Conservation (phyloP, 2,329 filamentous ascomycete species). For the Trichoderma sp. region DNA sequence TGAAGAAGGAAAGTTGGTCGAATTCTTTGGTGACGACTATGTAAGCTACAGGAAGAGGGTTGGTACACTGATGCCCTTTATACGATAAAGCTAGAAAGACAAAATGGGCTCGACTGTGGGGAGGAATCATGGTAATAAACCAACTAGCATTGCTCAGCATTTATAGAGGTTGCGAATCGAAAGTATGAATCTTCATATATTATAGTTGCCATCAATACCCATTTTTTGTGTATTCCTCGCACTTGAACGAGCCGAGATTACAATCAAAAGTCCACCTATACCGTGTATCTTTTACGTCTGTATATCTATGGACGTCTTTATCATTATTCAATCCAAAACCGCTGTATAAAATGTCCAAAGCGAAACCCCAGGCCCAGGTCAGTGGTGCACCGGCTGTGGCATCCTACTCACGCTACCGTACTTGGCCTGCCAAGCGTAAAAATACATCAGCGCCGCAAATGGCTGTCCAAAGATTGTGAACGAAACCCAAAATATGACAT, state of each 20-base stretch:
- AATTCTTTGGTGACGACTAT: slow-evolving; percentile 85
- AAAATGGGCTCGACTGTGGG: background rate
- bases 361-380: background rate
- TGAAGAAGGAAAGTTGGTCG: slow-evolving; percentile 74
- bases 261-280: background rate
- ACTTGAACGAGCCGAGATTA: background rate
- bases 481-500: slow-evolving; percentile 93
- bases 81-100: slow-evolving; percentile 25
- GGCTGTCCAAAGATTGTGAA: slow-evolving; percentile 96
- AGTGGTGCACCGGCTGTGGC: slow-evolving; percentile 4
- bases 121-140: background rate
- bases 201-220: background rate
- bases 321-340: background rate
- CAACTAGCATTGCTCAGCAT: background rate
- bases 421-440: slow-evolving; percentile 98
- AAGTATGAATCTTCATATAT: background rate
- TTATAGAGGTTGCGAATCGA: background rate
- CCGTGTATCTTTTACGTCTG: background rate
- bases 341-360: background rate
- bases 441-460: slow-evolving; percentile 87
- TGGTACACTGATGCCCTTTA: slow-evolving; percentile 75
- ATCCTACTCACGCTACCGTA: slow-evolving; percentile 73
- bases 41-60: slow-evolving; percentile 68
- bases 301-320: background rate
- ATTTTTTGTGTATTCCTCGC: background rate